These are phyloP conservation scores for Globisporangium megalacanthum DNA, from an alignment of 352 stramenopile genomes.

Conservation along the genomic window DNA sequence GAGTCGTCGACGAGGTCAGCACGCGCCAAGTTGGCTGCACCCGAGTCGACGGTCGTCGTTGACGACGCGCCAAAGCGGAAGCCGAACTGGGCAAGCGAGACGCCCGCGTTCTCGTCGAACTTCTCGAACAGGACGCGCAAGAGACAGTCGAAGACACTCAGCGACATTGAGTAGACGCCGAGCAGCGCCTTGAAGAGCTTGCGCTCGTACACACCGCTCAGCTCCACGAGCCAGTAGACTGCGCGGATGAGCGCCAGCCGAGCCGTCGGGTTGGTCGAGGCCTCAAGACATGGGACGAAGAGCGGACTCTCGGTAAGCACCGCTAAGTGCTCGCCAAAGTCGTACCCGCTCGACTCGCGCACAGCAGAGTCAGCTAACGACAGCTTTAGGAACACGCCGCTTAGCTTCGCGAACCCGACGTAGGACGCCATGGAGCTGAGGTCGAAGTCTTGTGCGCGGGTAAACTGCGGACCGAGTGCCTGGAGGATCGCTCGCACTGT, in stretches of 20 bases:
- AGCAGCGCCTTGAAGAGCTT: constrained; percentile 59
- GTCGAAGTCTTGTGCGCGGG: constrained; percentile 16
- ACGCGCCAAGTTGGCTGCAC: constrained; percentile 3
- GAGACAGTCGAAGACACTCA: constrained; percentile 49
- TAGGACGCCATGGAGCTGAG: constrained; percentile 15
- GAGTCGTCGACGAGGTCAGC: constrained; percentile 60
- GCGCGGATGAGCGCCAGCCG: constrained; percentile 35
- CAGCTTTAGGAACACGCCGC: constrained; percentile 25
- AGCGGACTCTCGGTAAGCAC: constrained; percentile 21
- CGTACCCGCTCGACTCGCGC: constrained; percentile 15
- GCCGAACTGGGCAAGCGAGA: constrained; percentile 40
- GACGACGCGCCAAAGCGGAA: constrained; percentile 70
- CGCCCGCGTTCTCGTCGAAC: constrained; percentile 35
- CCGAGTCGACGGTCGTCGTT: constrained; percentile 14
- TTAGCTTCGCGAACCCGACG: constrained; percentile 29
- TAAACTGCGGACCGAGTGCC: constrained; percentile 18
- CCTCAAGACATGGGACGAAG: constrained; percentile 24
- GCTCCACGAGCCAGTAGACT: constrained; percentile 33
- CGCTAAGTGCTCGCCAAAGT: constrained; percentile 33
- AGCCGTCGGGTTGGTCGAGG: constrained; percentile 5
- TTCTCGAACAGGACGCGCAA: constrained; percentile 51
- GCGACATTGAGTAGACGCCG: constrained; percentile 59
- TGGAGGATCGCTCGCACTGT: constrained; percentile 11
- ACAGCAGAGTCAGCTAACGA: constrained; percentile 12
- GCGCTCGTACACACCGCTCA: constrained; percentile 35